phyloP scores from a whole-genome alignment of 2,329 filamentous ascomycete genomes.

The Colletotrichum horii region DNA sequence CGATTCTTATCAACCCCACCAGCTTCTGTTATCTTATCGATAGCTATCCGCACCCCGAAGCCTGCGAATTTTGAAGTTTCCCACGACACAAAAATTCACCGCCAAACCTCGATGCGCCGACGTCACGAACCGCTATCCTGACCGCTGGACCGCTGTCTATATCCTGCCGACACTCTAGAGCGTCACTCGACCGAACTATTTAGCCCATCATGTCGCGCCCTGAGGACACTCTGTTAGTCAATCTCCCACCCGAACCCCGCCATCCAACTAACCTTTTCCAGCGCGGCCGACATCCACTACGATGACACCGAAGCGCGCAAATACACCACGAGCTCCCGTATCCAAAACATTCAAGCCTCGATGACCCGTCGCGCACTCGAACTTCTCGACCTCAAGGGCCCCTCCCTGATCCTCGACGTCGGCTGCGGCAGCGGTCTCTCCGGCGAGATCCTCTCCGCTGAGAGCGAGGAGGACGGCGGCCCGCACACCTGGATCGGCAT shows the following conservation, averaged over 20 bases:
- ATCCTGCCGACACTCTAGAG: no score
- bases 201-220: conserved; percentile 84
- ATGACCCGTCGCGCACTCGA: conserved; percentile 96
- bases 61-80: conserved; percentile 18
- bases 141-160: background rate
- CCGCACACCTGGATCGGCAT: conserved; percentile 97
- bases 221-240: conserved; percentile 84
- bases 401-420: conserved; percentile 93
- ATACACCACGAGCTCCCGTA: conserved; percentile 95
- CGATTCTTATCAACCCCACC: background rate
- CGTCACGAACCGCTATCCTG: background rate
- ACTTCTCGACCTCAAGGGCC: conserved; percentile 79
- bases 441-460: conserved; percentile 87
- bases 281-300: conserved; percentile 96
- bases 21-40: background rate
- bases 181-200: background rate
- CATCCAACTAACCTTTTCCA: conserved; percentile 38
- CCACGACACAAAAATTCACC: conserved; percentile 17
- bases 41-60: conserved; percentile 11
- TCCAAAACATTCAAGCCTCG: conserved; percentile 90
- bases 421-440: conserved; percentile 95
- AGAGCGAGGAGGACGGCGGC: conserved; percentile 72
- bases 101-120: conserved; percentile 11
- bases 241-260: conserved; percentile 20
- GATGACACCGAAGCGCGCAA: conserved; percentile 94